Base-by-base conservation (phyloP, 1,284 basidiomycete genomes). In the Malassezia vespertilionis region DNA sequence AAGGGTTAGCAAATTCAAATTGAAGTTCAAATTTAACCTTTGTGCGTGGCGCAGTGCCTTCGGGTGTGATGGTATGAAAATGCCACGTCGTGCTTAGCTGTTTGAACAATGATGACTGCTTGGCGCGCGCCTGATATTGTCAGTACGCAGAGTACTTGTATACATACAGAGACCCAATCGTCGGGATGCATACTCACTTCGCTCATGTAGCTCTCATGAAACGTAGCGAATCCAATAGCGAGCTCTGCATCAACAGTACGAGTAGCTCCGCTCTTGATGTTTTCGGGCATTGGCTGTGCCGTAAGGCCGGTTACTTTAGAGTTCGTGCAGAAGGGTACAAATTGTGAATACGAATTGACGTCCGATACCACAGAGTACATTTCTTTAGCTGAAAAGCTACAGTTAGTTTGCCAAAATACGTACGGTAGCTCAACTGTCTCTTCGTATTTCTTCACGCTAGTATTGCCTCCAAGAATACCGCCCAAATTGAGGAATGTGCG, bases 301-400 rank as follows among this genome's bases (percentile, higher is more conserved):
- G 10, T 48, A 30, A 34, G 53, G 35, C 41, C 56, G 11, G 89
- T 73, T 33, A 93, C 78, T 20, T 79, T 79, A 2, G 88, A 86
- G 23, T 75, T 74, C 14, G 79, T 80, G 74, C 90, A 95, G 72
- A 87, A 95, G 0, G 91, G 91, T 37, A 97, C 75, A 66, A 95
- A 97, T 40, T 75, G 74, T 10, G 81, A 77, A 72, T 96, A 97
- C 4, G 84, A 82, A 7, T 78, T 79, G 17, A 95, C 83, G 72
- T 96, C 83, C 12, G 87, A 79, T 36, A 97, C 86, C 46, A 96
- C 73, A 5, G 79, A 74, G 72, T 90, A 96, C 2, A 97, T 77
- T 69, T 95, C 80, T 35, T 76, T 75, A 2, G 21, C 12, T 4
- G 42, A 28, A 30, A 40, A 46, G 5, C 40, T 33, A 24, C 22